Evolutionary conservation across 2,329 filamentous ascomycete genomes (phyloP), one percentile per base, ranked within the genome.

Genomic region (Colletotrichum plurivorum): DNA sequence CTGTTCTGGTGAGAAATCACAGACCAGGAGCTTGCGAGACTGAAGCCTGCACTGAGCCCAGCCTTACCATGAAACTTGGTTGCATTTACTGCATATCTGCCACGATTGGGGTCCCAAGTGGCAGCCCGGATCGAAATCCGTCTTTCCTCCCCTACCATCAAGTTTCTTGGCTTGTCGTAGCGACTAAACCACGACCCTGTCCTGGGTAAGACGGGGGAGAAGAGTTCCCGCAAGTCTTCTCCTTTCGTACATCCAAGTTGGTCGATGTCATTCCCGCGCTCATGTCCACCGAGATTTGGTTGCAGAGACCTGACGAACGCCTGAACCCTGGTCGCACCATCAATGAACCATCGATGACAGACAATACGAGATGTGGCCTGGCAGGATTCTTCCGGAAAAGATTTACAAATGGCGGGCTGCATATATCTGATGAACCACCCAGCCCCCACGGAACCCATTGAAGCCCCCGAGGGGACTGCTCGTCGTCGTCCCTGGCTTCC

Each of bases 61-160:
- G 55, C 43, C 18, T 39, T 49, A 20, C 61, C 61, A 64, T 64
- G 61, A 49, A 61, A 48, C 45, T 36, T 18, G 54, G 39, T 27
- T 6, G 46, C 25, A 45, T 39, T n/a, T 48, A 22, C 20, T 43
- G 22, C 59, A 39, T 36, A 5, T 16, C 59, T 54, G 48, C 20
- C 56, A 65, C 36, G 39, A 52, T 64, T 59, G 57, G 57, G 10
- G 67, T 48, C 31, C 43, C 69, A 53, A 36, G 31, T 36, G 31
- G 49, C 54, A 52, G 53, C 53, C 58, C 36, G 31, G 25, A 49
- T 70, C 31, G 25, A 57, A 64, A 20, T 13, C 61, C 13, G 61
- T 36, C 15, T 20, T 49, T 36, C 31, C 31, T 36, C 31, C 31
- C 31, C 6, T 9, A 10, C 31, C 31, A 36, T 36, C 8, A 2